Evolutionary conservation across 2,329 filamentous ascomycete genomes (phyloP).

Genomic region (Neonectria neomacrospora): DNA sequence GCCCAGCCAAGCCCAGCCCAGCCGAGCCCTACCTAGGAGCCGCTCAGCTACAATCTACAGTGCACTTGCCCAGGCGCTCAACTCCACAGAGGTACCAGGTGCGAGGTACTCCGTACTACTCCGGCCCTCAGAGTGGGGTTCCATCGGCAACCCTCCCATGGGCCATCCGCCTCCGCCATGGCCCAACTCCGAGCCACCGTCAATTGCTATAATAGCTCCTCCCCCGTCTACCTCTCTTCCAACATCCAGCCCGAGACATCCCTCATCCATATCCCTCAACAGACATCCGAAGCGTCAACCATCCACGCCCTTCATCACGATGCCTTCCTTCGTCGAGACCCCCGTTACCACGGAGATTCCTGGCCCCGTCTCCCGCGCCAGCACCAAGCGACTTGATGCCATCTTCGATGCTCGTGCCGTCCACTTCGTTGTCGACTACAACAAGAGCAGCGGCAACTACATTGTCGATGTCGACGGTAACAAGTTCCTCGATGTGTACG

Average conservation of each 20-base stretch:
- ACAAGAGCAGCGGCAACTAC: conserved; percentile 64
- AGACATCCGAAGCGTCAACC: conserved; percentile 31
- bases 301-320: conserved; percentile 39
- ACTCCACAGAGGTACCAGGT: neutral
- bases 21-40: no score
- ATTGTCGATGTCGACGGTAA: conserved; percentile 63
- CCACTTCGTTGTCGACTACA: conserved; percentile 64
- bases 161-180: neutral
- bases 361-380: conserved; percentile 53
- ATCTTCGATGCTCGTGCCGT: conserved; percentile 64
- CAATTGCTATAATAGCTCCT: conserved; percentile 45
- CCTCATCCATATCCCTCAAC: conserved; percentile 24
- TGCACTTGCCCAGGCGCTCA: neutral
- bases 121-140: conserved; percentile 4
- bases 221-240: conserved; percentile 32
- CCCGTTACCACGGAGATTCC: conserved; percentile 53
- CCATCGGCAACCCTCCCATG: conserved; percentile 15
- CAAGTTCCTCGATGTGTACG: conserved; percentile 60
- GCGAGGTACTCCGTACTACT: neutral
- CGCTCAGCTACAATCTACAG: neutral
- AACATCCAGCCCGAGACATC: conserved; percentile 32
- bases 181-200: conserved; percentile 2
- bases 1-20: neutral
- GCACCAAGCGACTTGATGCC: conserved; percentile 55
- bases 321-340: conserved; percentile 49